Evolutionary conservation across 2,329 filamentous ascomycete genomes (phyloP), one percentile per base, ranked within the genome.

Genomic region (Blastomyces percursus): DNA sequence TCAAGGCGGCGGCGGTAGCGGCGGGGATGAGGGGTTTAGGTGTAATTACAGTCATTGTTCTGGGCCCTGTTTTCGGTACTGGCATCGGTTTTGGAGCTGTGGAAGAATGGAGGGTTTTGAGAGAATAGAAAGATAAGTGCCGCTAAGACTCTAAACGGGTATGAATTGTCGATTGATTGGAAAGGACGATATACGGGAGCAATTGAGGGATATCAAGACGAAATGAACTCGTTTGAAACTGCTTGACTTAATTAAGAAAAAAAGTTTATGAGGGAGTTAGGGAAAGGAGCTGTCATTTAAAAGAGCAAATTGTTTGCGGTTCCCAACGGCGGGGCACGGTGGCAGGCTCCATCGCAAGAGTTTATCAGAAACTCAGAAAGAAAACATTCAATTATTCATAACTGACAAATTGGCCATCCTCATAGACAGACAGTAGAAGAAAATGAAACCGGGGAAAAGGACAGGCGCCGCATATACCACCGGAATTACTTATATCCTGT

Each of bases 1-100:
- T 63, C 50, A 76, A 63, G 38, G 67, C 58, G 50, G 69, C 66
- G n/a, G 67, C 66, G 48, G 58, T 14, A 51, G 46, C 16, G 16
- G 44, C 9, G 19, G 55, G 46, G 55, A 21, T 7, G 56, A 19
- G 19, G 16, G 50, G 48, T 16, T 21, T 40, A 24, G 40, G 6
- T 8, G 24, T 3, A 24, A 1, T 5, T 32, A 48, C 44, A 35
- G 61, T 58, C 48, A 55, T 62, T 9, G 24, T 42, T 27, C 16
- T 11, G 1, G 30, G 11, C n/a, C 30, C 16, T 56, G 14, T 58
- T 58, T 56, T 54, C 50, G 11, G n/a, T 5, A 3, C 24, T 24
- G 46, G 8, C 12, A 2, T 16, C 21, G 51, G 30, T 38, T 16
- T 14, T 52, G 12, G 11, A 30, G 50, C 51, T n/a, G 27, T 54